phyloP scores from a whole-genome alignment of 148 eudicot genomes.

The Camellia lanceoleosa region DNA sequence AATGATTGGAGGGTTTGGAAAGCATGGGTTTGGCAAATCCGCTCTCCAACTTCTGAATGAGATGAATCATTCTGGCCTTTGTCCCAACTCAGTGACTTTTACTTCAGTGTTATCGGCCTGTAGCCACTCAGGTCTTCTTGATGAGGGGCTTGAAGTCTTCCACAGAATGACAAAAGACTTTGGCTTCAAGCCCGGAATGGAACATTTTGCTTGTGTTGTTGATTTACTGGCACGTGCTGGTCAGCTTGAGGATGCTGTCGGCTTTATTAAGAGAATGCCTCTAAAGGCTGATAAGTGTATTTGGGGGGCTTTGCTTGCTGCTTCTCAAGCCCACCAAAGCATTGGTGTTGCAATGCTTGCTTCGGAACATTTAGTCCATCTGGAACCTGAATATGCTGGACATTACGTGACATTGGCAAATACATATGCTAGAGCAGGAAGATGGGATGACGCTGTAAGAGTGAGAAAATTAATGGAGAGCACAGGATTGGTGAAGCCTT shows the following conservation, averaged over 20 bases:
- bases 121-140: conserved; percentile 47
- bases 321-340: conserved; percentile 36
- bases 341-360: conserved; percentile 40
- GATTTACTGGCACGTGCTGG: conserved; percentile 60
- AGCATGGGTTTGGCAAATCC: conserved; percentile 42
- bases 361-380: conserved; percentile 38
- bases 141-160: conserved; percentile 45
- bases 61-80: conserved; percentile 34
- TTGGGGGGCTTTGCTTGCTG: conserved; percentile 56
- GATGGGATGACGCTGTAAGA: conserved; percentile 38
- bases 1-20: conserved; percentile 47
- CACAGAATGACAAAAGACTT: conserved; percentile 28
- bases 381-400: conserved; percentile 55
- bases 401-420: conserved; percentile 56
- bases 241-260: conserved; percentile 44
- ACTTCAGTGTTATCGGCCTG: conserved; percentile 50
- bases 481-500: conserved; percentile 43
- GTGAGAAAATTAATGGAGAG: conserved; percentile 47
- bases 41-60: conserved; percentile 38
- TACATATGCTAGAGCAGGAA: conserved; percentile 44
- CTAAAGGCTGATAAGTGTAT: conserved; percentile 38
- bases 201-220: conserved; percentile 55
- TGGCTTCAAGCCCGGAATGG: conserved; percentile 32
- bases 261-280: conserved; percentile 32
- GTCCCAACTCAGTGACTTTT: conserved; percentile 46